phyloP scores from a whole-genome alignment of 352 stramenopile species.

The Globisporangium ultimum region DNA sequence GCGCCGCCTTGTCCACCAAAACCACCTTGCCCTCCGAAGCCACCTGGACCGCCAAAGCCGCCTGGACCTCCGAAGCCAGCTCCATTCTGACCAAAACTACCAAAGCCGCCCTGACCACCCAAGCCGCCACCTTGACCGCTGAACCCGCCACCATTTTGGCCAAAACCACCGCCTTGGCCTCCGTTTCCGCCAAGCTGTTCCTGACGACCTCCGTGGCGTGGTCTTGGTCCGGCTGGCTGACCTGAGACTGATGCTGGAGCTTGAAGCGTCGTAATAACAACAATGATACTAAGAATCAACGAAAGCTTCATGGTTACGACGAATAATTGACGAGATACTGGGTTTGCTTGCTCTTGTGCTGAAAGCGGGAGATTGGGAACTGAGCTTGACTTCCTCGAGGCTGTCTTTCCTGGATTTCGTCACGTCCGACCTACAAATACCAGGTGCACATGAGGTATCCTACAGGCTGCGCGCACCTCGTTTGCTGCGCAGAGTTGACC shows the following conservation, averaged over 20 bases:
- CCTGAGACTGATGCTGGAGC: not conserved
- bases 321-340: not conserved
- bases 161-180: not conserved
- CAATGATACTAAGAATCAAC: constrained; percentile 1
- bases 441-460: not conserved
- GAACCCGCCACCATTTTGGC: not conserved
- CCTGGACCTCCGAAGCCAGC: constrained; percentile 2
- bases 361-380: constrained; percentile 1
- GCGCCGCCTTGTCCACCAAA: too few species aligned
- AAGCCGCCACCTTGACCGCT: not conserved
- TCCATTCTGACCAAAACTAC: not conserved
- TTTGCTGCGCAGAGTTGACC: too few species aligned
- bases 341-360: constrained; percentile 1
- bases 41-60: constrained; percentile 2
- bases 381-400: not conserved
- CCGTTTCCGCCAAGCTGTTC: constrained; percentile 4
- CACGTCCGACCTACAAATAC: too few species aligned
- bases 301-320: constrained; percentile 1
- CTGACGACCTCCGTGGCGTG: not conserved
- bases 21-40: not conserved
- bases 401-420: not conserved
- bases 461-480: too few species aligned
- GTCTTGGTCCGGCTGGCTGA: not conserved
- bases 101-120: not conserved
- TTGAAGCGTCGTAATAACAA: not conserved